These are phyloP conservation scores for Mortierella alpina DNA, from an alignment of 192 early-diverging fungal genomes.

Conservation along the genomic window DNA sequence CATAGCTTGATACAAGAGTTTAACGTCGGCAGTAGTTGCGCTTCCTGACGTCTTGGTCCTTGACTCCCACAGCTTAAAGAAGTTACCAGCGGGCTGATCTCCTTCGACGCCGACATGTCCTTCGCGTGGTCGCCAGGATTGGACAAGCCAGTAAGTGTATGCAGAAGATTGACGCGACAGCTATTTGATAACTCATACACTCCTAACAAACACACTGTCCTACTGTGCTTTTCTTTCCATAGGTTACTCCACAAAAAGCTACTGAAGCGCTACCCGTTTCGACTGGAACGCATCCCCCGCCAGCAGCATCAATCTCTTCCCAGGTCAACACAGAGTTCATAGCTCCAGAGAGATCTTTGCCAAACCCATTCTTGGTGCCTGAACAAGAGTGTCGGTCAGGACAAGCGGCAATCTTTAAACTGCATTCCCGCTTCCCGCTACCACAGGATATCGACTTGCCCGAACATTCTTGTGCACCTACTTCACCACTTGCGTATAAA, in stretches of 20 bases:
- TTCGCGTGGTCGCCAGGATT: too few relatives aligned
- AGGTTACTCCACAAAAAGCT: constrained; percentile 1
- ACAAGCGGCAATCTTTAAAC: not conserved
- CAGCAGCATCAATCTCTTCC: constrained; percentile 2
- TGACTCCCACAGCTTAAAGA: too few relatives aligned
- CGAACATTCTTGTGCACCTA: not conserved
- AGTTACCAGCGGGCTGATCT: too few relatives aligned
- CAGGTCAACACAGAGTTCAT: not conserved
- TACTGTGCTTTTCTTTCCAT: not conserved
- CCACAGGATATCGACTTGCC: constrained; percentile 1
- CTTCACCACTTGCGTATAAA: not conserved
- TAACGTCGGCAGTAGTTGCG: too few relatives aligned
- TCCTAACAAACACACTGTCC: too few relatives aligned
- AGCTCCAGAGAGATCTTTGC: not conserved
- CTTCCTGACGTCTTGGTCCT: too few relatives aligned
- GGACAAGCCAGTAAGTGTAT: too few relatives aligned
- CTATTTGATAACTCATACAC: too few relatives aligned
- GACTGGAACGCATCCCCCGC: constrained; percentile 5
- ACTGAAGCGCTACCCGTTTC: constrained; percentile 10
- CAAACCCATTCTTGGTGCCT: constrained; percentile 11
- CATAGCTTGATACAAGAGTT: too few relatives aligned
- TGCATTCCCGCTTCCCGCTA: not conserved
- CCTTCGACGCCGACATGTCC: too few relatives aligned
- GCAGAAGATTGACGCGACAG: too few relatives aligned
- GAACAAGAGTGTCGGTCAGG: constrained; percentile 2